A percentile compares a stretch with the other conserved stretches of the same genome.
These are phyloP conservation scores for Fusarium sp. DNA, from an alignment of 2,329 filamentous ascomycete genomes.

Conservation along the genomic window DNA sequence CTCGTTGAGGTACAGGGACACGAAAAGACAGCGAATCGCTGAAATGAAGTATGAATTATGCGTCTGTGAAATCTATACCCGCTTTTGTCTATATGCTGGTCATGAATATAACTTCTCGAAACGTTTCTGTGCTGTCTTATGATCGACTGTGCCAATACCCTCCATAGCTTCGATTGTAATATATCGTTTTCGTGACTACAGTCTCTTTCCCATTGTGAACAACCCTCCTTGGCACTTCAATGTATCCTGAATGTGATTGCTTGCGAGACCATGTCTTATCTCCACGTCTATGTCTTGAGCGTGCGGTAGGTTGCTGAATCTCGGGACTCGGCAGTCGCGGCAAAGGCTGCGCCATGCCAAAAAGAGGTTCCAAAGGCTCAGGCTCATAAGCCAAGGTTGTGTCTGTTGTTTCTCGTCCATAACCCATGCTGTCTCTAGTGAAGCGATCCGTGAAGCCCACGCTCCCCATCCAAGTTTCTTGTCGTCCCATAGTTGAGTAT, in stretches of 20 bases:
- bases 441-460: slow-evolving; percentile 30
- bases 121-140: background rate
- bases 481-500: background rate
- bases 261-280: background rate
- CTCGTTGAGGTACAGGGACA: slow-evolving; percentile 1
- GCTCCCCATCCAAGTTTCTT: slow-evolving; percentile 34
- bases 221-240: background rate
- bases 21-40: background rate
- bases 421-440: slow-evolving; percentile 11
- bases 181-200: background rate
- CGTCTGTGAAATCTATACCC: slow-evolving; percentile 1
- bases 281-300: background rate
- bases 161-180: background rate
- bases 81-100: background rate
- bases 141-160: background rate
- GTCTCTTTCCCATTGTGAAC: background rate
- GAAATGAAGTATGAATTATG: background rate
- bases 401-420: background rate
- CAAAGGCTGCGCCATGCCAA: background rate
- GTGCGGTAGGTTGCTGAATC: background rate
- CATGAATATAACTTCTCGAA: background rate
- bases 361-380: slow-evolving; percentile 33
- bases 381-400: background rate
- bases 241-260: background rate
- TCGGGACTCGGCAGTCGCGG: background rate